Evolutionary conservation across 2,329 filamentous ascomycete genomes (phyloP), one percentile per base, ranked within the genome.

Genomic region (Claviceps quebecensis): DNA sequence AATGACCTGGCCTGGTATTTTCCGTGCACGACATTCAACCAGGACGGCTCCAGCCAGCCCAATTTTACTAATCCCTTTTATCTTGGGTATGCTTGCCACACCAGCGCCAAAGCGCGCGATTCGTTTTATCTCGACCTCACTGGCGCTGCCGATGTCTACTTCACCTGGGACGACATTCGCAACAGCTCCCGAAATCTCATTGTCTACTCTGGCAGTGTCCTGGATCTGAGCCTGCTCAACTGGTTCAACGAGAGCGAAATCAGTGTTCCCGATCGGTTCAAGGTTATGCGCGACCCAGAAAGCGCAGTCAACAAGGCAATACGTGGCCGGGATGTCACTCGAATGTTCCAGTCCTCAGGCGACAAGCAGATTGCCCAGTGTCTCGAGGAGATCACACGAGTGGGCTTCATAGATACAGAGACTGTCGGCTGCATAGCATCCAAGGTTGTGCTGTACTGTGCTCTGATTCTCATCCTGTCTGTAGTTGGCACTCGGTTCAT

Each of bases 391-490:
- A 95, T 94, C 56, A 88, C 95, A 76, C 95, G 91, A 67, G 93
- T 98, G 49, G 93, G 93, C 53, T 90, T 86, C 13, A 85, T 98
- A 54, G 94, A 98, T 62, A 97, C 93, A 0, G 90, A 95, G 60
- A 95, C 87, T 6, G 86, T 98, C 47, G 93, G 93, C 16, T 98
- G 93, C 70, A 98, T 98, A 65, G 93, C 93, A 2, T 95, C 91
- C 57, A 86, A 95, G 69, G 90, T 98, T 26, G 93, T 98, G 3
- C 81, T 98, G 44, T 98, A 98, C 63, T 83, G 95, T 49, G 94
- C 91, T 4, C 73, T 98, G 56, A 81, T 85, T 50, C 87, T 98
- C 67, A 98, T 98, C 69, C 70, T 98, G 54, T 82, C 88, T 4
- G 88, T 98, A 49, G 94, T 98, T 5, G 63, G 78, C 16, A 78